Conservation (phyloP, 176 grass and related monocot species). For the Triticum dicoccoides region DNA sequence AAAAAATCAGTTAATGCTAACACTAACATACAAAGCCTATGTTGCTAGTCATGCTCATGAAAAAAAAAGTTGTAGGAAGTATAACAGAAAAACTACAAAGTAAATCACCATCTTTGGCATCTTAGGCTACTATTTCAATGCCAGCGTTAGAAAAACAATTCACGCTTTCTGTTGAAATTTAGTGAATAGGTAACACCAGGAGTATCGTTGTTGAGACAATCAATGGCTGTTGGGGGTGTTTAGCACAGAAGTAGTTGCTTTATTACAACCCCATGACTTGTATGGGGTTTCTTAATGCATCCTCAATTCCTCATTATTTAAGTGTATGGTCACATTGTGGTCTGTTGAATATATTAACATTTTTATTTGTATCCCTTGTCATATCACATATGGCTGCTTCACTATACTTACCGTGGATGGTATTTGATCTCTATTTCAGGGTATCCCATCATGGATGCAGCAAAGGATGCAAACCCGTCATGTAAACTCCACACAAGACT, state of each 20-base stretch:
- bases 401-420: neutral
- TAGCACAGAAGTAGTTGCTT: neutral
- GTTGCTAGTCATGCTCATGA: neutral
- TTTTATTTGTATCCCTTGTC: neutral
- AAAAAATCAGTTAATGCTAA: neutral
- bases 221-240: neutral
- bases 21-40: neutral
- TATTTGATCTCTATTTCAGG: conserved; percentile 36
- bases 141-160: neutral
- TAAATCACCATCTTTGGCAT: neutral
- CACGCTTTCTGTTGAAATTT: neutral
- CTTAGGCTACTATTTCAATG: neutral
- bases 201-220: neutral
- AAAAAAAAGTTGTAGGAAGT: neutral
- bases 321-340: neutral
- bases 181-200: neutral
- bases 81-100: neutral
- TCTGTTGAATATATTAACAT: neutral
- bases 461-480: conserved; percentile 23
- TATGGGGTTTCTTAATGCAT: neutral
- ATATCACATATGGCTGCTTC: neutral
- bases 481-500: conserved; percentile 76
- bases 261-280: neutral
- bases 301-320: neutral
- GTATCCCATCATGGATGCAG: conserved; percentile 39